Conservation (phyloP, 1,284 basidiomycete genomes). For the Boletellus dicymbophilus region DNA sequence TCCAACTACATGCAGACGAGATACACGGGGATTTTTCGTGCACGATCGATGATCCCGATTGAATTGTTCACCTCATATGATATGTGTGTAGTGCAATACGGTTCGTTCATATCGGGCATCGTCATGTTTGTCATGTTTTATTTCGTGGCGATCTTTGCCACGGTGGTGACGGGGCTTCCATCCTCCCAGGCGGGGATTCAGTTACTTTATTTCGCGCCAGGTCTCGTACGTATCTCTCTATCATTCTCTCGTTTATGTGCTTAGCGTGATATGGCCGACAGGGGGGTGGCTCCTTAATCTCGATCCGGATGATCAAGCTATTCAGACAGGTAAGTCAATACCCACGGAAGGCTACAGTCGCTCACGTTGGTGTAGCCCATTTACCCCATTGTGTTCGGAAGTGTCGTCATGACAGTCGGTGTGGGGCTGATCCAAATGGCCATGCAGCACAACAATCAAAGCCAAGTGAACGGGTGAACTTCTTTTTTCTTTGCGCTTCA, state of each 20-base stretch:
- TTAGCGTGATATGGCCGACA: neutral
- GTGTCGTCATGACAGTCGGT: slow-evolving; percentile 37
- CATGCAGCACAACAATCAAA: slow-evolving; percentile 38
- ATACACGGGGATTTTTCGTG: slow-evolving; percentile 29
- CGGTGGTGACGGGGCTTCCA: slow-evolving; percentile 41
- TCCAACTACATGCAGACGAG: neutral
- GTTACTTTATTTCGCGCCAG: slow-evolving; percentile 50
- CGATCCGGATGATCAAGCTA: slow-evolving; percentile 28
- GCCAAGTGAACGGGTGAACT: slow-evolving; percentile 39
- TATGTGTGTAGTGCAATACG: slow-evolving; percentile 40
- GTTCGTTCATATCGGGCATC: slow-evolving; percentile 44
- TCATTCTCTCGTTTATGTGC: too few species aligned
- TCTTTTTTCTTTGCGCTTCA: neutral
- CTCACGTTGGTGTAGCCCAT: slow-evolving; percentile 36
- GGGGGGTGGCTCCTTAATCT: slow-evolving; percentile 20
- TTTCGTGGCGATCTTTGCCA: slow-evolving; percentile 52
- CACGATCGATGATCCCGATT: slow-evolving; percentile 46
- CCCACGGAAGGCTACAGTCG: neutral
- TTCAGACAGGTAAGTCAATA: slow-evolving; percentile 22
- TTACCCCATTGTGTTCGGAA: slow-evolving; percentile 41
- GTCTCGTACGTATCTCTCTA: slow-evolving; percentile 37
- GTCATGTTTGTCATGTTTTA: slow-evolving; percentile 56
- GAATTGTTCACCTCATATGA: slow-evolving; percentile 39
- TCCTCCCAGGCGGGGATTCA: slow-evolving; percentile 44
- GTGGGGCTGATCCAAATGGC: slow-evolving; percentile 46